Base-by-base conservation (phyloP, 2,329 filamentous ascomycete genomes). In the Pezicula carpinea region DNA sequence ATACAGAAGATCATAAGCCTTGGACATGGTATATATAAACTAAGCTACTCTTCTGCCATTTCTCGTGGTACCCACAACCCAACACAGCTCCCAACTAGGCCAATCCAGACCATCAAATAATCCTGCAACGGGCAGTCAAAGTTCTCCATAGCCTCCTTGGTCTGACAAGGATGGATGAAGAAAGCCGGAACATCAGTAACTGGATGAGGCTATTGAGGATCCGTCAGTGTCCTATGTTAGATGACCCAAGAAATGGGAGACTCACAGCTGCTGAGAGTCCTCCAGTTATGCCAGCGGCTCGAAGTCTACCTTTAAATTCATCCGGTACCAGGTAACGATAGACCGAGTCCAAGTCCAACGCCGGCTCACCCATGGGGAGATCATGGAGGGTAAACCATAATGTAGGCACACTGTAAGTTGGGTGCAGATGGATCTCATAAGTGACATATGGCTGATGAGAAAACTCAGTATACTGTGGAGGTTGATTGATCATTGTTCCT, bases 161-260 rank as follows among this genome's bases (percentile, higher is more conserved):
- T 87, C 64, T 88, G 81, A 69, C 93, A 97, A 19, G 93, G 92
- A 69, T 99, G 93, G 58, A 97, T 77, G 67, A 96, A 96, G 67
- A 92, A 96, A 42, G 82, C 80, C 34, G 90, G 89, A 49, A 83
- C 67, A 44, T 85, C 86, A 48, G 83, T 88, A 49, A 87, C 68
- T 44, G 93, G 92, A 74, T 97, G 90, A 66, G 58, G 61, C 63
- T 66, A 43, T 22, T 17, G 32, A 22, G 7, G 22, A 36, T 31
- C 50, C 45, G 53, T 47, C 21, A 46, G 35, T 22, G 23, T 29
- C 7, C 39, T 14, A 31, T 29, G 3, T 11, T 11, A 22, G 32
- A 33, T 26, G 39, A 11, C 26, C 2, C 10, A 39, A 41, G n/a
- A 15, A 26, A 14, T 11, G 23, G n/a, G 29, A 26, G 7, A 82